Conservation (phyloP, 257 asterid species). For the Echium plantagineum region DNA sequence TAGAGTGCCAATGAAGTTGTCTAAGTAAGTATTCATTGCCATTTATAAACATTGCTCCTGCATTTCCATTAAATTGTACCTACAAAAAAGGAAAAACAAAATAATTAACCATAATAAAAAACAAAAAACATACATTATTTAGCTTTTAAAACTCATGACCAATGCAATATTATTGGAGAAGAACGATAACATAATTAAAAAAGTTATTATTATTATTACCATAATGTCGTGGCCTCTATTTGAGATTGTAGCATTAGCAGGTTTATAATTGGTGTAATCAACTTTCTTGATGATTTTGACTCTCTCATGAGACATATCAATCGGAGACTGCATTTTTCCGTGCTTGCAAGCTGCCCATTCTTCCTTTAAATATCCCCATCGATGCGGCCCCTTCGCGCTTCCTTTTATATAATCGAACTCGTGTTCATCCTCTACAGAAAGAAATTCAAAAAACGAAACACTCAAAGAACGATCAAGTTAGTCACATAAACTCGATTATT, state of each 20-base stretch:
- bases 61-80: slow-evolving; percentile 41
- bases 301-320: slow-evolving; percentile 39
- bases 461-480: no score
- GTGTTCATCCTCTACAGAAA: slow-evolving; percentile 38
- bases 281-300: slow-evolving; percentile 18
- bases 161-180: no score
- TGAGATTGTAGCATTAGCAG: slow-evolving; percentile 31
- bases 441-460: neutral
- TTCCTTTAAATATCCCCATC: slow-evolving; percentile 49
- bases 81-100: no score
- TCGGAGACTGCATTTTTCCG: slow-evolving; percentile 60
- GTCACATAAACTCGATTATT: no score
- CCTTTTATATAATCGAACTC: slow-evolving; percentile 36
- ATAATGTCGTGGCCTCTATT: slow-evolving; percentile 68
- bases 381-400: slow-evolving; percentile 43
- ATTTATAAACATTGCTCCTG: slow-evolving; percentile 40
- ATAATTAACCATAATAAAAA: no score
- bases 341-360: slow-evolving; percentile 57
- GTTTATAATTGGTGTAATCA: slow-evolving; percentile 21
- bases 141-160: no score
- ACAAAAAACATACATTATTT: no score
- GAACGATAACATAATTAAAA: no score
- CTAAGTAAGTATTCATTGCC: slow-evolving; percentile 29
- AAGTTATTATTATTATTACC: slow-evolving; percentile 2
- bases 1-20: slow-evolving; percentile 74